Evolutionary conservation across 192 early-diverging fungal species (phyloP), one percentile per base, ranked within the genome.

Genomic region (Haplosporangium gracile): DNA sequence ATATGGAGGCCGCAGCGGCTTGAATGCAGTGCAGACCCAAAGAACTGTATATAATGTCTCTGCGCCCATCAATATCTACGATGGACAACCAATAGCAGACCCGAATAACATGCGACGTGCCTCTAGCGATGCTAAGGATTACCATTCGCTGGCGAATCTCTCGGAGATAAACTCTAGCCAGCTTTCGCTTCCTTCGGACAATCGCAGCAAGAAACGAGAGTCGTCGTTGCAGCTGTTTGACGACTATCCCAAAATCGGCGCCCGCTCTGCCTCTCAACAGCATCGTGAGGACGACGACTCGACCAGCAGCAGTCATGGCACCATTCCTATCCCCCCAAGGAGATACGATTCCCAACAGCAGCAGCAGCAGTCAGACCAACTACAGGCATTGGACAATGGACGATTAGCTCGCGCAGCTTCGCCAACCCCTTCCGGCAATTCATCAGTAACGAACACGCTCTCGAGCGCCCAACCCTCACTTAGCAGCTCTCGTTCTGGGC

Each of bases 391-490:
- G 11, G 65, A 77, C 7, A 77, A 34, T 24, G 29, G 57, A 6
- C 60, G 65, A 22, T 65, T 65, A 45, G 38, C 45, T 2, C 82
- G 84, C 7, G 74, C 73, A 0, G 84, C 79, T 15, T 86, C 84
- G 8, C 84, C 84, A 32, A 86, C 84, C 24, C 84, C 84, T 24
- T 86, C 84, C 24, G 79, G 47, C 34, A 86, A 86, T 43, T 86
- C 84, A 11, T 86, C 84, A 8, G 11, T 86, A 40, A 45, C 79
- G 20, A 82, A 84, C 34, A 74, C 78, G 10, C n/a, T 78, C 7
- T 55, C 75, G 2, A 77, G 53, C 57, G 38, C 10, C 9, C 79
- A 71, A 24, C 34, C 75, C 0, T 57, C 79, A 38, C 24, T 32
- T 26, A 68, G 36, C 9, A 60, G 65, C 24, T 79, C 77, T 24